Evolutionary conservation across 2,329 filamentous ascomycete genomes (phyloP).

Genomic region (Xylariaceae sp.): DNA sequence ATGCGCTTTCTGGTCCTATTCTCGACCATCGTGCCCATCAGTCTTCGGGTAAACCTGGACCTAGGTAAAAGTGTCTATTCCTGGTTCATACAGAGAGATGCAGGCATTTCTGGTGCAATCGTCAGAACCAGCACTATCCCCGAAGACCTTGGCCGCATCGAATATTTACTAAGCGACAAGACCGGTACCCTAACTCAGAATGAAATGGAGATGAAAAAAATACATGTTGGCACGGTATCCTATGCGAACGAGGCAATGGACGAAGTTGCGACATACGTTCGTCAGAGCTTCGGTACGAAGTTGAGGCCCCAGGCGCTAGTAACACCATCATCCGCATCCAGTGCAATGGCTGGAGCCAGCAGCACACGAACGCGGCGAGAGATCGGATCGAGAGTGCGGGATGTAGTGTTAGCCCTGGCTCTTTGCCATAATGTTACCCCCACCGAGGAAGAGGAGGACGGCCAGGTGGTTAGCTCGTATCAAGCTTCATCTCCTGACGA

Average conservation of each 20-base stretch:
- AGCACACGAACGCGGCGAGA: slow-evolving; percentile 85
- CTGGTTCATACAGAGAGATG: slow-evolving; percentile 88
- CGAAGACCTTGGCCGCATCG: slow-evolving; percentile 90
- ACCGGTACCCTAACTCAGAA: slow-evolving; percentile 98
- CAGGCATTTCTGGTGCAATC: slow-evolving; percentile 84
- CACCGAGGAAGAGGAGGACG: slow-evolving; percentile 77
- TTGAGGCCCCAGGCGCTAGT: slow-evolving; percentile 53
- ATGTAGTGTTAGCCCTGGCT: slow-evolving; percentile 86
- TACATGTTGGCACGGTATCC: slow-evolving; percentile 95
- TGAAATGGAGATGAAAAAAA: slow-evolving; percentile 98
- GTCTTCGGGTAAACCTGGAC: slow-evolving; percentile 91
- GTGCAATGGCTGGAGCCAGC: slow-evolving; percentile 54
- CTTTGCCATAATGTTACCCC: slow-evolving; percentile 97
- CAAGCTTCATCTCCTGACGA: slow-evolving; percentile 97
- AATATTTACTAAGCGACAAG: slow-evolving; percentile 95
- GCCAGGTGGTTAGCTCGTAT: slow-evolving; percentile 74
- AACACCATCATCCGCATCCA: slow-evolving; percentile 71
- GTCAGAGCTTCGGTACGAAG: slow-evolving; percentile 66
- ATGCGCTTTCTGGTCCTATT: slow-evolving; percentile 98
- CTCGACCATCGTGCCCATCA: slow-evolving; percentile 98
- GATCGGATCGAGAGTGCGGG: slow-evolving; percentile 87
- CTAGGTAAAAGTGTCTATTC: slow-evolving; percentile 97
- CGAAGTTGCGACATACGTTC: slow-evolving; percentile 82
- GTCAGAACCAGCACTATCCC: slow-evolving; percentile 97
- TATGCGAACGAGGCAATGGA: slow-evolving; percentile 99